Percentiles rank a stretch among this genome's conserved stretches.
phyloP scores from a whole-genome alignment of 1,284 basidiomycete genomes.

The Stereum hirsutum region DNA sequence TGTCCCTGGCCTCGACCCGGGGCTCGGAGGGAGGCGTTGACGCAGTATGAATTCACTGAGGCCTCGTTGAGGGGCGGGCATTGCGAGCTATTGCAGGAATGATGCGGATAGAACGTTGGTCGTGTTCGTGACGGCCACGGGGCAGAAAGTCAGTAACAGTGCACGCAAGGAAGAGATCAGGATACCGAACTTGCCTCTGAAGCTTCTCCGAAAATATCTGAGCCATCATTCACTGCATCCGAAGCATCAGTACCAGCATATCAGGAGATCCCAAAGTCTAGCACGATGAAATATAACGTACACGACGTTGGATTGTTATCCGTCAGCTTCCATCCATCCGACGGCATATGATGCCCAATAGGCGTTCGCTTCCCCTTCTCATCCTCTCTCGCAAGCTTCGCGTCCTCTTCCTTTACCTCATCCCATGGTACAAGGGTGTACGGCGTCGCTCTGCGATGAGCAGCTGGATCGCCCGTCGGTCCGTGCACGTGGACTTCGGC shows the following conservation, averaged over 20 bases:
- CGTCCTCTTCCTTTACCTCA: slow-evolving; percentile 38
- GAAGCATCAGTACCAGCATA: background rate
- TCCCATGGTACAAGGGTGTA: slow-evolving; percentile 74
- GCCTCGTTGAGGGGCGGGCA: too few species aligned
- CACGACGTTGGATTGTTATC: slow-evolving; percentile 42
- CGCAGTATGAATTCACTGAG: too few species aligned
- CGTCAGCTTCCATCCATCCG: slow-evolving; percentile 38
- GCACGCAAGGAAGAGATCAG: background rate
- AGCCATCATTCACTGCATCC: slow-evolving; percentile 33
- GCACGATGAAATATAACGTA: slow-evolving; percentile 15
- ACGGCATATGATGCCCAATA: slow-evolving; percentile 15
- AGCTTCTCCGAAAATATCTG: slow-evolving; percentile 45
- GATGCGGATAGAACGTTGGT: too few species aligned
- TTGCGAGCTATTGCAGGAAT: too few species aligned
- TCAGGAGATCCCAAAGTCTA: slow-evolving; percentile 13
- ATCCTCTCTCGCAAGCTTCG: slow-evolving; percentile 8
- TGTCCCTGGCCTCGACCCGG: too few species aligned
- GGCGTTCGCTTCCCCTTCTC: slow-evolving; percentile 9
- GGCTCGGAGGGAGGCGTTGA: too few species aligned
- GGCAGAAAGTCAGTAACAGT: background rate
- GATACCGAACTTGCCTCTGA: slow-evolving; percentile 33
- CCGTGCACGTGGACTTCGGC: slow-evolving; percentile 70
- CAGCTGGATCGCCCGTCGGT: slow-evolving; percentile 57
- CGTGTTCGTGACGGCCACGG: too few species aligned
- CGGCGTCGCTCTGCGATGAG: slow-evolving; percentile 40